A percentile compares a stretch with the other conserved stretches of the same genome.
phyloP scores from a whole-genome alignment of 768 basidiomycete species.

The Pulveroboletus sp. region DNA sequence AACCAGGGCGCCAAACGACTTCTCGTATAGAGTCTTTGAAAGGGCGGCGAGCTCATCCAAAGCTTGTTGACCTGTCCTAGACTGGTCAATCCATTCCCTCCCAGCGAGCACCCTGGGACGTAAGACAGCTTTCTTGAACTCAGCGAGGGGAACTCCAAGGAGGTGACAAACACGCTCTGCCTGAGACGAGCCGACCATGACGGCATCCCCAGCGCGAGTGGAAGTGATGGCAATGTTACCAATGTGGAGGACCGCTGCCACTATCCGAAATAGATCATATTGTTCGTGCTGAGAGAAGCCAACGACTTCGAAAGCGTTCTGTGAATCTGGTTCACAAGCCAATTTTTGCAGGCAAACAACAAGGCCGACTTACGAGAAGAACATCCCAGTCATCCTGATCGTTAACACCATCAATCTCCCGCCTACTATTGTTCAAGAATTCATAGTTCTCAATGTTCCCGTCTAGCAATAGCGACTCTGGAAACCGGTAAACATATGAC shows the following conservation, averaged over 20 bases:
- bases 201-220: conserved; percentile 73
- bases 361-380: conserved; percentile 51
- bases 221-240: conserved; percentile 86
- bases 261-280: conserved; percentile 87
- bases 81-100: conserved; percentile 94
- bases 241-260: conserved; percentile 91
- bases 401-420: conserved; percentile 93
- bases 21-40: conserved; percentile 96
- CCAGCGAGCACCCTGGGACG: conserved; percentile 91
- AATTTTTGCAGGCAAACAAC: neutral
- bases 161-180: conserved; percentile 88
- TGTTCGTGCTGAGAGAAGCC: conserved; percentile 86
- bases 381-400: conserved; percentile 85
- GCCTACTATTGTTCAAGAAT: conserved; percentile 84
- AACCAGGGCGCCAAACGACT: conserved; percentile 90
- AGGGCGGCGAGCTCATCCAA: conserved; percentile 87
- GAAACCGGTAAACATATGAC: conserved; percentile 10
- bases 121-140: conserved; percentile 85
- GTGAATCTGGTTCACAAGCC: conserved; percentile 6
- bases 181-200: conserved; percentile 77
- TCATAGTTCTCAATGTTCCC: conserved; percentile 79
- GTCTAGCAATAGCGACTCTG: conserved; percentile 72
- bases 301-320: conserved; percentile 84
- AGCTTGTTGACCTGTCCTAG: conserved; percentile 86
- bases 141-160: conserved; percentile 80